Evolutionary conservation across 2,329 filamentous ascomycete species (phyloP), one percentile per base, ranked within the genome.

Genomic region (Zymoseptoria crescenta): DNA sequence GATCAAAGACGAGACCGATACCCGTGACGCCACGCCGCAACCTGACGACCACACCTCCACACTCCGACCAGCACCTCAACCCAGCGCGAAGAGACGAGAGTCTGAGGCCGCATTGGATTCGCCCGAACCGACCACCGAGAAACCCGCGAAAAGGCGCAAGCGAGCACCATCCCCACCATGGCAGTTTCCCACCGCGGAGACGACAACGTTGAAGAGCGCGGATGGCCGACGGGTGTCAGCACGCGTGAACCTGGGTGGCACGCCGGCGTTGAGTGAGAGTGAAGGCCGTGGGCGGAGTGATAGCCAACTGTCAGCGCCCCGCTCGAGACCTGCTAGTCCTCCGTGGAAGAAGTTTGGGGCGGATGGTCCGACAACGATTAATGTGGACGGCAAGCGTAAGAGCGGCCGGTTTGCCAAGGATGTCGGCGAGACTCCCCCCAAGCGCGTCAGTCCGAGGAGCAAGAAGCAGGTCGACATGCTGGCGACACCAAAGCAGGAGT

Each of bases 291-390:
- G 67, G 54, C 57, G 62, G 10, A 69, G 67, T 57, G 57, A 56
- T 45, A 67, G 65, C 54, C 63, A 66, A 52, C 58, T 51, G 24
- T 58, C 62, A 9, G 58, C 59, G 4, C 64, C 68, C 57, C 64
- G 74, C 60, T 72, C 78, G 62, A 74, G 78, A 75, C 76, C 78
- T 56, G 80, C 82, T 61, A 97, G 93, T 63, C 94, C 94, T 65
- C 94, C 94, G 21, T 99, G 94, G 94, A 97, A 94, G 78, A 89
- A 85, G 69, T 83, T 89, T 63, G 83, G 83, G 60, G 90, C 88
- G 49, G 89, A 96, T 28, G 94, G 94, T 0, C 94, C 94, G 21
- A 94, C 93, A 3, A 88, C 89, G 0, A 92, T 95, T 72, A 83
- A 88, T 52, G 79, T 81, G 61, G 79, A 83, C 71, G 84, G 84